Percentiles rank a stretch among this genome's conserved stretches.
phyloP scores from a whole-genome alignment of 768 basidiomycete genomes.

The Chalciporus piperatus region DNA sequence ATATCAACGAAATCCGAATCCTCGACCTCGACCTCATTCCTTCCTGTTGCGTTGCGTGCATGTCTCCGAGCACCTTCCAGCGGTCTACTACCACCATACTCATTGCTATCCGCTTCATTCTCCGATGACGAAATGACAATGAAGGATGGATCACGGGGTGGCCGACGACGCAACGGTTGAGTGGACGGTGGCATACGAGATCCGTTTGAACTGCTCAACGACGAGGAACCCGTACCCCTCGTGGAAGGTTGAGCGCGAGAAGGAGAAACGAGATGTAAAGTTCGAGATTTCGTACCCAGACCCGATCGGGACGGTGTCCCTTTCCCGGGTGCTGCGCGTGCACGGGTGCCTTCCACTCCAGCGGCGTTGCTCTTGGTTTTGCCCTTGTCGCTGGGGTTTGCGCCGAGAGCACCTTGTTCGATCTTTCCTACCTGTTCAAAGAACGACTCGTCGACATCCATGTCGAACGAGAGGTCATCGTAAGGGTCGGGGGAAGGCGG shows the following conservation, averaged over 20 bases:
- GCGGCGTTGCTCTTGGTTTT: conserved; percentile 20
- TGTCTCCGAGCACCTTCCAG: conserved; percentile 9
- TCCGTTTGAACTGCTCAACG: conserved; percentile 11
- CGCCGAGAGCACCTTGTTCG: conserved; percentile 19
- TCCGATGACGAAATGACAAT: conserved; percentile 22
- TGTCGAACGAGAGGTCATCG: conserved; percentile 35
- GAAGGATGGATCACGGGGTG: conserved; percentile 22
- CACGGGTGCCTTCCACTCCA: not conserved
- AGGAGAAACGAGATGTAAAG: conserved; percentile 5
- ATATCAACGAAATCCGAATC: conserved; percentile 57
- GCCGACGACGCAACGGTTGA: conserved; percentile 12
- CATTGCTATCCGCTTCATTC: conserved; percentile 8
- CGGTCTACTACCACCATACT: not conserved
- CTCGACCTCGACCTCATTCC: conserved; percentile 33
- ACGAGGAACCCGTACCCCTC: conserved; percentile 14
- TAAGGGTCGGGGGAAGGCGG: conserved; percentile 26
- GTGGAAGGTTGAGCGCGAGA: conserved; percentile 14
- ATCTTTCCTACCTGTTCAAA: conserved; percentile 36
- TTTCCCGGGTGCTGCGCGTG: not conserved
- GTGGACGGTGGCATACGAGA: conserved; percentile 16
- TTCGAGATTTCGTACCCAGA: conserved; percentile 17
- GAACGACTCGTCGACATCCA: conserved; percentile 39
- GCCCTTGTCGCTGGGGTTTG: conserved; percentile 12
- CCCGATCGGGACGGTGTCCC: conserved; percentile 7
- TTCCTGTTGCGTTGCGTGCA: conserved; percentile 10